phyloP scores from a whole-genome alignment of 441 rosid genomes.

The Erysimum cheiri region DNA sequence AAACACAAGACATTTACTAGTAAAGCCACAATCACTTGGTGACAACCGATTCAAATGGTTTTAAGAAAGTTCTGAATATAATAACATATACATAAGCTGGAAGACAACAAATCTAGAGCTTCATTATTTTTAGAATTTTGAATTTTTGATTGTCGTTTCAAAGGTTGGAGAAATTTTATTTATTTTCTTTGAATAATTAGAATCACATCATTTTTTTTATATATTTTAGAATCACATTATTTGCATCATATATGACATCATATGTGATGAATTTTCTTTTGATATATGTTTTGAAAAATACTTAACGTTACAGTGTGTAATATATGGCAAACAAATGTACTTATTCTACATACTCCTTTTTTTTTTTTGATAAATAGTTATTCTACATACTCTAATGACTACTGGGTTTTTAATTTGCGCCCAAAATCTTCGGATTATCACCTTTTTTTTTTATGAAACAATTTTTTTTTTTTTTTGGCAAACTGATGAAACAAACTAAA shows the following conservation, averaged over 20 bases:
- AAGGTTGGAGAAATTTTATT: not conserved
- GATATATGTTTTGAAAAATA: not conserved
- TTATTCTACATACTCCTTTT: not conserved
- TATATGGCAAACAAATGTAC: not conserved
- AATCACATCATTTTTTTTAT: not conserved
- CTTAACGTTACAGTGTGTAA: too few relatives aligned
- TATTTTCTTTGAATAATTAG: not conserved
- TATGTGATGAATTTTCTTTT: not conserved
- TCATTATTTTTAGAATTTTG: too few relatives aligned
- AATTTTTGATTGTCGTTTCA: not conserved
- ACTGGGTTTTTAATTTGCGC: not conserved
- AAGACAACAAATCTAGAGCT: not conserved
- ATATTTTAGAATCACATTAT: not conserved
- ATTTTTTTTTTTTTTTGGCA: too few relatives aligned
- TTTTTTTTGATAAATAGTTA: not conserved
- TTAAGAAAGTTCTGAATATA: too few relatives aligned
- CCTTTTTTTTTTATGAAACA: too few relatives aligned
- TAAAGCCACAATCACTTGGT: too few relatives aligned
- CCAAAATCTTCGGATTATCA: not conserved
- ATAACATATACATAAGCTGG: not conserved
- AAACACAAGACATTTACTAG: too few relatives aligned
- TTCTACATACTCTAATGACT: not conserved
- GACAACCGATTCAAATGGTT: too few relatives aligned
- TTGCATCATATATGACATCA: slow-evolving; percentile 2
- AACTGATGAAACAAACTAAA: not conserved